These are phyloP conservation scores for Trypanosoma cruzi DNA, from an alignment of 208 protist genomes.

Conservation along the genomic window DNA sequence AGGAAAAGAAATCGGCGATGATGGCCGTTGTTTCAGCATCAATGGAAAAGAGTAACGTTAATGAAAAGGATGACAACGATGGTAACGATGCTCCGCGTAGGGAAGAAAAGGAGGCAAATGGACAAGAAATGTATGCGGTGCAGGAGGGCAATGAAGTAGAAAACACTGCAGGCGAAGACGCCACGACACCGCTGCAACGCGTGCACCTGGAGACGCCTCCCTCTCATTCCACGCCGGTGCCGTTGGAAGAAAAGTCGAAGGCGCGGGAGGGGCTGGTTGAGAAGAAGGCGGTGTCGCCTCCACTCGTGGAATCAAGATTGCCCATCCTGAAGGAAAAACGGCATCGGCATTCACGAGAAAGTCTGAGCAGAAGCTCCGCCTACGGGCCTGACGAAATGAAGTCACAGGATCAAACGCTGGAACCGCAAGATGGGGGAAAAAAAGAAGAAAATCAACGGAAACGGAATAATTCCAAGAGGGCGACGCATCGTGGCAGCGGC, in stretches of 20 bases:
- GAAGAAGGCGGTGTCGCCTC: neutral
- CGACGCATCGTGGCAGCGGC: neutral
- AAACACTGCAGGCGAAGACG: neutral
- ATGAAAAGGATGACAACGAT: conserved; percentile 9
- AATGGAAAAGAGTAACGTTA: too few relatives aligned
- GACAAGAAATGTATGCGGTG: too few relatives aligned
- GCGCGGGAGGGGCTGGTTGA: neutral
- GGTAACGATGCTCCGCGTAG: neutral
- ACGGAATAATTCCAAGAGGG: neutral
- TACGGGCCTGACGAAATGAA: neutral
- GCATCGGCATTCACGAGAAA: neutral
- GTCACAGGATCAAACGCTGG: neutral
- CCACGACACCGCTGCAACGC: neutral
- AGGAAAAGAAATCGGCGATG: neutral
- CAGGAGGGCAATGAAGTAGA: neutral
- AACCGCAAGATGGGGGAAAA: neutral
- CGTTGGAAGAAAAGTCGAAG: neutral
- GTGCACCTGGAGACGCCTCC: conserved; percentile 4
- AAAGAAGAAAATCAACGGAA: neutral
- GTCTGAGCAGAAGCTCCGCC: neutral
- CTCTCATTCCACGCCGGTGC: neutral
- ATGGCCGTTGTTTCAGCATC: neutral
- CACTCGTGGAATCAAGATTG: neutral
- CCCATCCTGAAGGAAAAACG: neutral
- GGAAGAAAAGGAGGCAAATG: neutral